Conservation (phyloP, 495 filamentous ascomycete species). For the Xylaria bambusicola region DNA sequence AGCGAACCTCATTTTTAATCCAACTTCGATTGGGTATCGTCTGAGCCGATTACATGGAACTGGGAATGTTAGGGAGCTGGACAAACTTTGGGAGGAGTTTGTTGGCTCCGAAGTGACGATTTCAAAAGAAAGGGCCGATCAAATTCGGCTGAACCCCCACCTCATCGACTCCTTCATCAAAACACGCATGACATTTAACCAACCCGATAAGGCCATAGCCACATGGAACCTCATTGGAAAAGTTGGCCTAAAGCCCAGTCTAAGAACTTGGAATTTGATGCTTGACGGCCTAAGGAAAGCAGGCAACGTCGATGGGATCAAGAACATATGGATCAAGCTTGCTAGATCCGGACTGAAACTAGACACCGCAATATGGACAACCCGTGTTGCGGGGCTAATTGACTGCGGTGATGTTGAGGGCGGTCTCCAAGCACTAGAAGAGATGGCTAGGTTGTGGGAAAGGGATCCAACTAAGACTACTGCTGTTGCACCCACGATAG, state of each 20-base stretch:
- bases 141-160: conserved; percentile 28
- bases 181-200: conserved; percentile 50
- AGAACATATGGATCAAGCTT: conserved; percentile 62
- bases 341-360: conserved; percentile 51
- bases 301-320: conserved; percentile 50
- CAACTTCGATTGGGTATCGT: not conserved
- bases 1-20: conserved; percentile 3
- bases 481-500: conserved; percentile 57
- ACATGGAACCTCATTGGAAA: conserved; percentile 62
- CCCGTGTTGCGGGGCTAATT: conserved; percentile 62
- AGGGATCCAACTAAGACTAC: conserved; percentile 25
- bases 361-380: conserved; percentile 61
- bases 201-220: conserved; percentile 50
- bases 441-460: conserved; percentile 60
- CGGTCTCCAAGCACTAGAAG: conserved; percentile 58
- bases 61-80: conserved; percentile 20
- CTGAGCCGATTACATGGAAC: conserved; percentile 8
- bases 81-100: conserved; percentile 35
- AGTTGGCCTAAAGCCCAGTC: conserved; percentile 50
- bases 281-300: conserved; percentile 57
- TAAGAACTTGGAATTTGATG: conserved; percentile 65
- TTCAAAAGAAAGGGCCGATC: conserved; percentile 20
- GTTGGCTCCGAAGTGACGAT: conserved; percentile 27
- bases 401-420: conserved; percentile 43
- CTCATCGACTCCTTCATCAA: conserved; percentile 60